Percentiles rank a stretch among this genome's conserved stretches.
These are phyloP conservation scores for Melastoma candidum DNA, from an alignment of 441 rosid genomes.

Conservation along the genomic window DNA sequence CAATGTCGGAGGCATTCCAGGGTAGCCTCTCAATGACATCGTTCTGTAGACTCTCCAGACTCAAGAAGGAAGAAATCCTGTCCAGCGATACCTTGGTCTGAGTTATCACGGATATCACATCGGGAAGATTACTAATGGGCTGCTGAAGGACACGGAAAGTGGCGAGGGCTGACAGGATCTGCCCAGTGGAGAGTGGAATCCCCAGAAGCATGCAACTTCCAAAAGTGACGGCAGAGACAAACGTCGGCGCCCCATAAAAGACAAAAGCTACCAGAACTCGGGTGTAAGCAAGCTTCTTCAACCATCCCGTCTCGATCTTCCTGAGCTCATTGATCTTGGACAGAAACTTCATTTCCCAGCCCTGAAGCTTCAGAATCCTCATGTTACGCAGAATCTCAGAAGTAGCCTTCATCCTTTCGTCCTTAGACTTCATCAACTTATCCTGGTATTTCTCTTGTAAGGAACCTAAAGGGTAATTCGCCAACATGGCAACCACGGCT, in stretches of 20 bases:
- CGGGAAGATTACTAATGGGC: constrained; percentile 45
- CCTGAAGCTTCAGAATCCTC: constrained; percentile 67
- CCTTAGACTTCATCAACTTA: constrained; percentile 49
- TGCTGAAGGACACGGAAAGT: constrained; percentile 55
- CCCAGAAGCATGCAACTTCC: constrained; percentile 39
- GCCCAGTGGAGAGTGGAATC: constrained; percentile 50
- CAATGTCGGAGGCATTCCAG: constrained; percentile 28
- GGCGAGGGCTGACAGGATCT: constrained; percentile 55
- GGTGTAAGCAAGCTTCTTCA: constrained; percentile 36
- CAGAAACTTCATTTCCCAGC: constrained; percentile 65
- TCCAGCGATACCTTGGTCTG: constrained; percentile 62
- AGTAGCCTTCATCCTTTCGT: constrained; percentile 41
- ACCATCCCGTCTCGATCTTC: constrained; percentile 35
- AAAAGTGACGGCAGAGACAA: constrained; percentile 49
- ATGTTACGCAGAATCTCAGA: constrained; percentile 24
- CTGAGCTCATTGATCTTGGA: constrained; percentile 37
- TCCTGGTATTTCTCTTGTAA: constrained; percentile 38
- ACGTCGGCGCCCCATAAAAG: constrained; percentile 43
- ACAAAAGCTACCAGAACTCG: constrained; percentile 28
- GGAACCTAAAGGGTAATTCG: constrained; percentile 43
- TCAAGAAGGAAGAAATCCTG: constrained; percentile 45
- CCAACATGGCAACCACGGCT: constrained; percentile 34
- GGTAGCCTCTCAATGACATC: constrained; percentile 35
- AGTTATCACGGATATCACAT: constrained; percentile 38
- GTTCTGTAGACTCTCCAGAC: constrained; percentile 40